These are phyloP conservation scores for Rhododendron henanense DNA, from an alignment of 148 eudicot genomes.

Conservation along the genomic window DNA sequence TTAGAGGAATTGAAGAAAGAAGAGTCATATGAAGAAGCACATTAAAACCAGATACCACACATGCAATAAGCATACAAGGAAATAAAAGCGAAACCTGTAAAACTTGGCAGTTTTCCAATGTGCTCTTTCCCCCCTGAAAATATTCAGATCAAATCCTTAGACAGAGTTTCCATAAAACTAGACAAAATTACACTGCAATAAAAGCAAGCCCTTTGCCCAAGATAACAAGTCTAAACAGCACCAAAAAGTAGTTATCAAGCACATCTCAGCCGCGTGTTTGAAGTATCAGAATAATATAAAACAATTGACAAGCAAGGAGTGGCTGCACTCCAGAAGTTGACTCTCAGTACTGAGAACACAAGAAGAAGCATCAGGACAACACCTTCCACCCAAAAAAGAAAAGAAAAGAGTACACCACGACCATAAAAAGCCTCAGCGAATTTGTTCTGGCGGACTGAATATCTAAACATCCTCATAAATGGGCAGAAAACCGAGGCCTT, in stretches of 20 bases:
- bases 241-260: background rate
- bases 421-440: background rate
- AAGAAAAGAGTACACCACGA: background rate
- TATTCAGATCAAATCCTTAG: constrained; percentile 7
- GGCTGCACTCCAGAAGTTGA: background rate
- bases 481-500: background rate
- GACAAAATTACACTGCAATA: background rate
- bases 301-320: background rate
- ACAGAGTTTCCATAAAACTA: background rate
- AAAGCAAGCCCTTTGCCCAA: background rate
- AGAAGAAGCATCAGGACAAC: background rate
- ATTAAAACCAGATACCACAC: background rate
- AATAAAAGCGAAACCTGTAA: constrained; percentile 55
- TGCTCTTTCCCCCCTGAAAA: constrained; percentile 92
- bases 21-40: constrained; percentile 3
- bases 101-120: constrained; percentile 96
- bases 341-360: background rate
- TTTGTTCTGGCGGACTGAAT: background rate
- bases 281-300: background rate
- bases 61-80: background rate
- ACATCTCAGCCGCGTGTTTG: background rate
- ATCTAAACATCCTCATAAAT: background rate
- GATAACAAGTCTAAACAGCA: background rate
- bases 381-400: background rate
- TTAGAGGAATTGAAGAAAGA: background rate